Evolutionary conservation across 352 stramenopile species (phyloP).

Genomic region (Globisporangium solare): DNA sequence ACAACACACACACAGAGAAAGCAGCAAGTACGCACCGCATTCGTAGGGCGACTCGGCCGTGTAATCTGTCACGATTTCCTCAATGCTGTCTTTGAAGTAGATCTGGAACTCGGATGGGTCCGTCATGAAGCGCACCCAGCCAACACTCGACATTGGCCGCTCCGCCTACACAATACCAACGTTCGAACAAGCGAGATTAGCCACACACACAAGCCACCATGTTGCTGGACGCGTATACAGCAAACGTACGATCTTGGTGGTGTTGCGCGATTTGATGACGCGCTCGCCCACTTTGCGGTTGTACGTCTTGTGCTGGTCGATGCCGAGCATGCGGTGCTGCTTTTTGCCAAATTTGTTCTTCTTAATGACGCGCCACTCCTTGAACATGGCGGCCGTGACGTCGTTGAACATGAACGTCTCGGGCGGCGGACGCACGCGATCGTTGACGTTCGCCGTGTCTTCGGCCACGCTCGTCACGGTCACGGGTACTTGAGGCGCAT

Average conservation of each 20-base stretch:
- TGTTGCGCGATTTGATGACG: constrained; percentile 86
- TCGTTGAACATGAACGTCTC: constrained; percentile 91
- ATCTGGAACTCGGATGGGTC: constrained; percentile 86
- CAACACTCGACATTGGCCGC: constrained; percentile 79
- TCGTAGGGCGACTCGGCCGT: constrained; percentile 87
- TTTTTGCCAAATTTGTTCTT: constrained; percentile 91
- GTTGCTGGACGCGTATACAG: neutral
- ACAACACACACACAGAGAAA: neutral
- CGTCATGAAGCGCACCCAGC: constrained; percentile 83
- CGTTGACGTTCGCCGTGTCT: constrained; percentile 60
- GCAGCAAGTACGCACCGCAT: constrained; percentile 57
- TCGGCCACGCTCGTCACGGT: constrained; percentile 63
- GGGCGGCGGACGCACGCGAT: constrained; percentile 60
- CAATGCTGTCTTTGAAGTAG: constrained; percentile 86
- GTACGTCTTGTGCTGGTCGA: constrained; percentile 88
- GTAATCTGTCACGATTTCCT: constrained; percentile 88
- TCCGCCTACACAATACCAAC: constrained; percentile 65
- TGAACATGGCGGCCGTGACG: constrained; percentile 87
- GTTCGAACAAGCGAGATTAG: constrained; percentile 7
- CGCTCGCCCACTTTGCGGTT: constrained; percentile 88
- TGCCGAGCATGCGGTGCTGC: constrained; percentile 84
- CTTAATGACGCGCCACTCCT: constrained; percentile 89
- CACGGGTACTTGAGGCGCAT: constrained; percentile 71
- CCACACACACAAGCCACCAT: constrained; percentile 7
- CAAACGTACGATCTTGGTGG: constrained; percentile 83